Base-by-base conservation (phyloP, 2,329 filamentous ascomycete species). In the Neofusicoccum ribis region DNA sequence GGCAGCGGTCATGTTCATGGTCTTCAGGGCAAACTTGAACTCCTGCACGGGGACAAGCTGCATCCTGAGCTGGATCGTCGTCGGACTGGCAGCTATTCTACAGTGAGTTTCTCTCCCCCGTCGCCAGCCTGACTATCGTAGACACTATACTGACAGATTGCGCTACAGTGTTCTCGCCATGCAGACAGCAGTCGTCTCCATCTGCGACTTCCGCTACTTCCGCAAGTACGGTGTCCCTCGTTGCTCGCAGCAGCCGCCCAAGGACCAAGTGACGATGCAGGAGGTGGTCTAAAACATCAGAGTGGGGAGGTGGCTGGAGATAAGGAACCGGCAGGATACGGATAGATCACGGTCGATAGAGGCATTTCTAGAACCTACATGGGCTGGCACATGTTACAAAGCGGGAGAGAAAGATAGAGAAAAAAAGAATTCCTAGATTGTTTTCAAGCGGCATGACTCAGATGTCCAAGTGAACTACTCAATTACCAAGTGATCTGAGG, bases 1-100 rank as follows among this genome's bases (percentile, higher is more conserved):
- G 79, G 72, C 72, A 15, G 76, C 72, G 5, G 75, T 79, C 7
- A 69, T 76, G 5, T 72, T 77, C 43, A 58, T 79, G 3, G 63
- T 68, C 14, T 67, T 73, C 9, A 66, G 69, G 23, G 69, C 63
- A 31, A 72, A 72, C 39, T 17, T 70, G 17, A 59, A 65, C 3
- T 58, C 23, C 14, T 73, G 71, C 60, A 47, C 11, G 3, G 70
- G 71, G 9, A 64, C 65, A 5, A 65, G 43, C 5, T 73, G 71
- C 51, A 51, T 39, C n/a, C 54, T 73, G 12, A 68, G 68, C 41
- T 73, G 71, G 71, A 60, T 67, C 15, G 71, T 72, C 1, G 66
- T 71, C 5, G 39, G 6, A 8, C 31, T 58, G 15, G 27, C 54
- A 6, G 65, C 54, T 1, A 15, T 72, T 5, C 66, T 69, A 6